Evolutionary conservation across 208 protist genomes (phyloP).

Genomic region (Leishmania amazonensis): DNA sequence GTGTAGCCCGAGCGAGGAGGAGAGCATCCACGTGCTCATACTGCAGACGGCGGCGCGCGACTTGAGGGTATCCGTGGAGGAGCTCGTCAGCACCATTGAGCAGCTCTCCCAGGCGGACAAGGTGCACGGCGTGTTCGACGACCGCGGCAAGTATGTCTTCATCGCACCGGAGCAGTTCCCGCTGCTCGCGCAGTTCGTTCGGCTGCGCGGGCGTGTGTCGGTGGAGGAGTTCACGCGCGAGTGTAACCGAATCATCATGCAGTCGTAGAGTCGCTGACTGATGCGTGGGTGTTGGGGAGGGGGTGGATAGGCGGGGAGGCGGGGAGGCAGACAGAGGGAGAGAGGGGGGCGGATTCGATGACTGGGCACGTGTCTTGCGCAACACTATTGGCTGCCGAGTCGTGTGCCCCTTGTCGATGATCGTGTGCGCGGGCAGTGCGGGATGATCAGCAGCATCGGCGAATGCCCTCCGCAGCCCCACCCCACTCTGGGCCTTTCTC

Average conservation of each 20-base stretch:
- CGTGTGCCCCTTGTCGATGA: neutral
- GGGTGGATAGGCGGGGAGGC: neutral
- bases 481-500: neutral
- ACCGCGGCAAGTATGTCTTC: slow-evolving; percentile 81
- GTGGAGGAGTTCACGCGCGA: slow-evolving; percentile 71
- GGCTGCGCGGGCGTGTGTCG: slow-evolving; percentile 62
- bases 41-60: slow-evolving; percentile 59
- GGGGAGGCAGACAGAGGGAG: neutral
- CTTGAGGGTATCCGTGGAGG: slow-evolving; percentile 54
- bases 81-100: slow-evolving; percentile 61
- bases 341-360: neutral
- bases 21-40: slow-evolving; percentile 49
- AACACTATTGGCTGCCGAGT: neutral
- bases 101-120: slow-evolving; percentile 44
- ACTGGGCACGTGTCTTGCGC: neutral
- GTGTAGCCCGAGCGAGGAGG: neutral
- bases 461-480: neutral
- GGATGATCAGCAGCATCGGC: neutral
- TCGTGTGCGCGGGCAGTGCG: neutral
- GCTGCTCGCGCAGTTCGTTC: slow-evolving; percentile 62
- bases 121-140: slow-evolving; percentile 76
- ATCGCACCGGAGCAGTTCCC: slow-evolving; percentile 56
- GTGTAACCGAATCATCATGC: slow-evolving; percentile 68
- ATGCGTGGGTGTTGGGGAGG: neutral
- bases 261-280: slow-evolving; percentile 6